Evolutionary conservation across 1,284 basidiomycete genomes (phyloP).

Genomic region (Clitocybe nebularis): DNA sequence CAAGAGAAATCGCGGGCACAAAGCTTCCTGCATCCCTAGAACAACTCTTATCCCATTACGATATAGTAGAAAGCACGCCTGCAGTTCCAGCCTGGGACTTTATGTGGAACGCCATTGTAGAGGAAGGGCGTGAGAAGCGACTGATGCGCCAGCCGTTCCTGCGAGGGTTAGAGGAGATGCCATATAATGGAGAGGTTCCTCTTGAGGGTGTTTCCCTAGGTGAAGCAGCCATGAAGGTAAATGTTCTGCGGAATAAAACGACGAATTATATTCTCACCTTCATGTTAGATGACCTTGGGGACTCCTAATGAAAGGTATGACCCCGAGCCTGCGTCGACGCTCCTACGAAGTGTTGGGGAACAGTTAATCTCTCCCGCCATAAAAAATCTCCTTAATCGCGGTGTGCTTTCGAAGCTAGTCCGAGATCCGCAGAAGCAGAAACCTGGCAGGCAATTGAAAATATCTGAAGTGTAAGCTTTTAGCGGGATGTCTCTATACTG

Average conservation of each 20-base stretch:
- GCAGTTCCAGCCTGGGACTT: conserved; percentile 61
- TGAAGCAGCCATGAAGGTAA: conserved; percentile 70
- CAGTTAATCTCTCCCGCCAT: conserved; percentile 48
- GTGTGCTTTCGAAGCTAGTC: conserved; percentile 61
- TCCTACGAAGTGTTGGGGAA: conserved; percentile 57
- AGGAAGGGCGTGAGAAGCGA: conserved; percentile 73
- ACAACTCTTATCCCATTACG: conserved; percentile 42
- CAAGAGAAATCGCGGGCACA: conserved; percentile 30
- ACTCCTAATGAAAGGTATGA: conserved; percentile 68
- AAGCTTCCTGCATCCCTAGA: conserved; percentile 46
- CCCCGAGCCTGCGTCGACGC: conserved; percentile 45
- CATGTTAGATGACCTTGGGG: conserved; percentile 62
- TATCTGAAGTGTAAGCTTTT: conserved; percentile 53
- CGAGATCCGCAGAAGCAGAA: conserved; percentile 56
- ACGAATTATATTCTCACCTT: conserved; percentile 1
- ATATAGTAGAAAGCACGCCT: conserved; percentile 43
- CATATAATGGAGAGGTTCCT: conserved; percentile 24
- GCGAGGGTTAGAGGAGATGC: conserved; percentile 38
- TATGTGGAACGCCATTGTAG: conserved; percentile 64
- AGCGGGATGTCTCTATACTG: conserved; percentile 8
- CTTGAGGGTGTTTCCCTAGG: conserved; percentile 47
- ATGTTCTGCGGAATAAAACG: conserved; percentile 2
- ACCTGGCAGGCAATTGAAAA: conserved; percentile 69
- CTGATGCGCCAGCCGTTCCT: conserved; percentile 57
- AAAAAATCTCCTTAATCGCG: conserved; percentile 55